Percentiles rank a stretch among this genome's conserved stretches.
These are phyloP conservation scores for Danielia oregonensis DNA, from an alignment of 805 yeast species.

Conservation along the genomic window DNA sequence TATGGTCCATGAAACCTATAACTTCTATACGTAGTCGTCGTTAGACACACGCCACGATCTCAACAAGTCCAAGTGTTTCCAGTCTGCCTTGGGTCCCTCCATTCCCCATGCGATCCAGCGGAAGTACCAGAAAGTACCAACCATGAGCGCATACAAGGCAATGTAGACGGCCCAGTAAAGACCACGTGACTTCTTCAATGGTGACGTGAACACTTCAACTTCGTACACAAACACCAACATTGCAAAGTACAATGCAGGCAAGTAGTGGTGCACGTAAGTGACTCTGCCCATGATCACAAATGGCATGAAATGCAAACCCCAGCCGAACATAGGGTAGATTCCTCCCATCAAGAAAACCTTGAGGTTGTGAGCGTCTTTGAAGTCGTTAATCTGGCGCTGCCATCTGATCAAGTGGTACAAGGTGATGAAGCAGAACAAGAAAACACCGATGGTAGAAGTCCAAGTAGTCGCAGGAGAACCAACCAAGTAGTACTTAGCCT, in stretches of 20 bases:
- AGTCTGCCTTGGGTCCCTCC: constrained; percentile 46
- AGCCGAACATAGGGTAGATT: constrained; percentile 80
- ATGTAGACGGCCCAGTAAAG: constrained; percentile 34
- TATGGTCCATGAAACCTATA: not conserved
- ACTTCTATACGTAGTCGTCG: constrained; percentile 28
- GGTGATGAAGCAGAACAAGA: constrained; percentile 48
- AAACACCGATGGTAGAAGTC: constrained; percentile 61
- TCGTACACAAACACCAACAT: constrained; percentile 67
- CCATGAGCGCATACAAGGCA: constrained; percentile 45
- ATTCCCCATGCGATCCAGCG: constrained; percentile 80
- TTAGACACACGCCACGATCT: constrained; percentile 40
- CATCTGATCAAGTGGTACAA: constrained; percentile 45
- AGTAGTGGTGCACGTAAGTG: constrained; percentile 92
- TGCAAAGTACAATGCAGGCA: constrained; percentile 95
- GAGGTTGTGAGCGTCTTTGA: constrained; percentile 43
- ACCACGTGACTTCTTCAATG: constrained; percentile 12
- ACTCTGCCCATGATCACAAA: constrained; percentile 94
- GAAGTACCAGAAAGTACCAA: constrained; percentile 56
- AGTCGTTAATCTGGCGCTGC: constrained; percentile 69
- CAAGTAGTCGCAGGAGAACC: constrained; percentile 70
- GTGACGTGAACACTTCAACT: constrained; percentile 44
- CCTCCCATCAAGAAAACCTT: constrained; percentile 67
- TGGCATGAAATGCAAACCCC: constrained; percentile 87
- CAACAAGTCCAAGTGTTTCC: constrained; percentile 37
- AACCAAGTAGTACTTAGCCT: constrained; percentile 58